Base-by-base conservation (phyloP, 139 green algal species). In the Tetradesmus lagerheimii region DNA sequence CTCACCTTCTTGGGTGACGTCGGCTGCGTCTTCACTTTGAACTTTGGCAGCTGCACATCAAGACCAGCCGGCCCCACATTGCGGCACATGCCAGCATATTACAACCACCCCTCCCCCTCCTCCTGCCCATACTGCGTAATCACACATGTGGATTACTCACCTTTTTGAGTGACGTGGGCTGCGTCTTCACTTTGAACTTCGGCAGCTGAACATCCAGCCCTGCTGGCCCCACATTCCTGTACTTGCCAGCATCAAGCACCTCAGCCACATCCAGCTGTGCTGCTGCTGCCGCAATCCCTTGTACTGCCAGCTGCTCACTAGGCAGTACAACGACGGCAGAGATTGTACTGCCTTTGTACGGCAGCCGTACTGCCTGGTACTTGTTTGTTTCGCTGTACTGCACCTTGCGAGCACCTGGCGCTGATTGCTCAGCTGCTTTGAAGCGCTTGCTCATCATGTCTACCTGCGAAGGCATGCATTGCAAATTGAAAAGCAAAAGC, bases 321-420 rank as follows among this genome's bases (percentile, higher is more conserved):
- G 83, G 83, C 83, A 88, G 62, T 43, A 88, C 83, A 64, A 41
- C 31, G 38, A 88, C 8, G 47, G 83, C 83, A 25, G 83, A 80
- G 38, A 88, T 66, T 39, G 29, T 80, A 41, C 62, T 43, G 83
- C 83, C 83, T 18, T 83, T 83, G 77, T 90, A 90, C n/a, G 87
- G 87, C 35, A 90, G 38, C 23, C 76, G 75, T 15, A 90, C 87
- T 16, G 71, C 85, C 14, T 71, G 5, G 71, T 84, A 89, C 12
- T 12, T 50, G 43, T 8, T 43, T 0, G 85, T 84, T 74, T 83
- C 37, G 4, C 31, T 31, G 41, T 84, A 89, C 71, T 76, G 37
- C 9, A 89, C 85, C 20, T 31, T 53, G 64, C 76, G 71, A 5
- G 27, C 29, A 6, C n/a, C 31, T 25, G 41, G 29, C 9, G 9